phyloP scores from a whole-genome alignment of 352 stramenopile species.

The Globisporangium ultimum region DNA sequence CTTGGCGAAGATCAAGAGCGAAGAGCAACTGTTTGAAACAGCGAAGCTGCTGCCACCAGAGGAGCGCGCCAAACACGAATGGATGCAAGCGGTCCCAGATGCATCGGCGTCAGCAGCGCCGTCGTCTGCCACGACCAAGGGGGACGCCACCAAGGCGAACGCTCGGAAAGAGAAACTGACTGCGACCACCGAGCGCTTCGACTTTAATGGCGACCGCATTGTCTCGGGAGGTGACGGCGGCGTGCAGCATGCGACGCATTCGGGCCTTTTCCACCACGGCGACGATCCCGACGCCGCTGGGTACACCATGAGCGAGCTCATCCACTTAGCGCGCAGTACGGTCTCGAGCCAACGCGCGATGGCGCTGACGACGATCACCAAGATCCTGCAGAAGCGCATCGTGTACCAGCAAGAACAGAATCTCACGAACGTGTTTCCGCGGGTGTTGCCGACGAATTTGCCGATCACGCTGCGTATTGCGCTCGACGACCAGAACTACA shows the following conservation, averaged over 20 bases:
- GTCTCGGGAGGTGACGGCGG: slow-evolving; percentile 7
- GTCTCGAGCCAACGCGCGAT: slow-evolving; percentile 70
- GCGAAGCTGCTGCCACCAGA: slow-evolving; percentile 46
- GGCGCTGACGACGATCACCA: slow-evolving; percentile 55
- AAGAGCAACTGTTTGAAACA: slow-evolving; percentile 55
- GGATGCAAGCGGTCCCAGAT: slow-evolving; percentile 42
- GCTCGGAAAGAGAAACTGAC: slow-evolving; percentile 14
- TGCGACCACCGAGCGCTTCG: slow-evolving; percentile 59
- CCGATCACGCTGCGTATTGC: slow-evolving; percentile 48
- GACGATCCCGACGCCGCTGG: slow-evolving; percentile 66
- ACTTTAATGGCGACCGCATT: slow-evolving; percentile 52
- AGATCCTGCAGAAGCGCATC: slow-evolving; percentile 52
- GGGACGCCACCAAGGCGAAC: slow-evolving; percentile 10
- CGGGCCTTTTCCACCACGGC: slow-evolving; percentile 78
- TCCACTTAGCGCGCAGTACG: slow-evolving; percentile 68
- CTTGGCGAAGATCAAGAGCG: slow-evolving; percentile 51
- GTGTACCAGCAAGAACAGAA: slow-evolving; percentile 22
- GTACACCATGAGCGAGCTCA: slow-evolving; percentile 71
- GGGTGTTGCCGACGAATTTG: slow-evolving; percentile 39
- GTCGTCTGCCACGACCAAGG: slow-evolving; percentile 6
- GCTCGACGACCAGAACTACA: slow-evolving; percentile 68
- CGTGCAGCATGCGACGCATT: slow-evolving; percentile 34
- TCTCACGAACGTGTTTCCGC: slow-evolving; percentile 9
- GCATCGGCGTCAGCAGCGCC: neutral
- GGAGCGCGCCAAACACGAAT: slow-evolving; percentile 74